These are phyloP conservation scores for Schwanniomyces pseudopolymorphus DNA, from an alignment of 805 yeast genomes.

Conservation along the genomic window DNA sequence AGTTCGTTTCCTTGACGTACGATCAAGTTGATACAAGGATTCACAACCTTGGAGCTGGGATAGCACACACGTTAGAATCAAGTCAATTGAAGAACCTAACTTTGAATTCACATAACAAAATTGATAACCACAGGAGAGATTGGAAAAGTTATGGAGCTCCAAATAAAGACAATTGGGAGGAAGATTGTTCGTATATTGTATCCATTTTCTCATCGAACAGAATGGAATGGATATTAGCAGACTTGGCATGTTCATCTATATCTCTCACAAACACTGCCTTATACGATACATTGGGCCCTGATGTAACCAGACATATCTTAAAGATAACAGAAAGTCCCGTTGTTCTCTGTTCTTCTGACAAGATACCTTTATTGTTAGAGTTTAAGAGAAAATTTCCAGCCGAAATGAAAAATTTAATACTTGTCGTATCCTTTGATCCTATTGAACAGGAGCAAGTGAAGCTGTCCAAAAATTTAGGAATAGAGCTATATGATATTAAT, in stretches of 20 bases:
- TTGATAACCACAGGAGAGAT: slow-evolving; percentile 15
- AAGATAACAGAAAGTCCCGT: slow-evolving; percentile 39
- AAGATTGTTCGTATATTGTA: slow-evolving; percentile 29
- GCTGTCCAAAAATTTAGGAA: slow-evolving; percentile 21
- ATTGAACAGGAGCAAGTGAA: slow-evolving; percentile 15
- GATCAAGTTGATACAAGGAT: slow-evolving; percentile 29
- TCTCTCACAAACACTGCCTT: slow-evolving; percentile 39
- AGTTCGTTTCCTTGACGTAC: slow-evolving; percentile 19
- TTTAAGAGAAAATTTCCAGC: slow-evolving; percentile 36
- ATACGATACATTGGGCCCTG: slow-evolving; percentile 41
- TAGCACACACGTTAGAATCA: slow-evolving; percentile 23
- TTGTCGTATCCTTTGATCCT: slow-evolving; percentile 56
- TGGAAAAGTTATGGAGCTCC: slow-evolving; percentile 12
- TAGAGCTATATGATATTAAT: slow-evolving; percentile 31
- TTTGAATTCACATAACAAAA: slow-evolving; percentile 16
- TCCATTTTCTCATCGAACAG: slow-evolving; percentile 35
- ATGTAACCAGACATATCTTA: slow-evolving; percentile 33
- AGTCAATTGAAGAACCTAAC: slow-evolving; percentile 19
- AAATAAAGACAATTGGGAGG: slow-evolving; percentile 7
- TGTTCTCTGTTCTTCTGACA: slow-evolving; percentile 52
- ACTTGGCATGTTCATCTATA: slow-evolving; percentile 31
- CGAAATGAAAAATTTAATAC: slow-evolving; percentile 42
- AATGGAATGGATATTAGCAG: slow-evolving; percentile 38
- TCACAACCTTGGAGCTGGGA: slow-evolving; percentile 39
- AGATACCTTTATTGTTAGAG: slow-evolving; percentile 47